A percentile compares a stretch with the other conserved stretches of the same genome.
Conservation (phyloP, 2,329 filamentous ascomycete species). For the Fusarium sp. region DNA sequence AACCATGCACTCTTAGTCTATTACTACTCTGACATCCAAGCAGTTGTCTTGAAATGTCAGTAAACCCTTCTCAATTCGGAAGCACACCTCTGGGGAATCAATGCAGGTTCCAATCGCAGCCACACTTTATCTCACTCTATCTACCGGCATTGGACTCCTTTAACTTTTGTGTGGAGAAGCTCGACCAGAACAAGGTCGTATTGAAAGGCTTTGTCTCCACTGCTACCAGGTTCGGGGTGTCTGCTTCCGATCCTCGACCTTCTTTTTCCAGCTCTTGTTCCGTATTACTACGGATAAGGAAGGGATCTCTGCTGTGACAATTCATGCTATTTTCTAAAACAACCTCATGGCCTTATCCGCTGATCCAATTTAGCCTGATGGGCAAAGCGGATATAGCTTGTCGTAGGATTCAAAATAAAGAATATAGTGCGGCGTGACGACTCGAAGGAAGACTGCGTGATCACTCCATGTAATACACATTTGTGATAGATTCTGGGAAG, state of each 20-base stretch:
- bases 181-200: not conserved
- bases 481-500: not conserved
- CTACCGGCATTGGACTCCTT: slow-evolving; percentile 7
- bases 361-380: slow-evolving; percentile 11
- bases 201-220: not conserved
- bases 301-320: not conserved
- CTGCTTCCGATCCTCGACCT: slow-evolving; percentile 15
- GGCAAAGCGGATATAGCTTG: not conserved
- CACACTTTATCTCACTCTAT: slow-evolving; percentile 10
- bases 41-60: not conserved
- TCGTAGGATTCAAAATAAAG: not conserved
- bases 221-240: slow-evolving; percentile 8
- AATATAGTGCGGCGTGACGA: not conserved
- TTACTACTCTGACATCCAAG: not conserved
- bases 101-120: slow-evolving; percentile 1
- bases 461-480: not conserved
- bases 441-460: not conserved
- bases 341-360: slow-evolving; percentile 7
- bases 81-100: not conserved
- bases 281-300: slow-evolving; percentile 16
- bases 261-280: slow-evolving; percentile 11
- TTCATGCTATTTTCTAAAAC: not conserved
- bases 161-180: not conserved
- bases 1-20: not conserved
- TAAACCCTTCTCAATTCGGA: not conserved